Evolutionary conservation across 1,139 yeast species (phyloP), one percentile per base, ranked within the genome.

Genomic region (Geotrichum aggregatum): DNA sequence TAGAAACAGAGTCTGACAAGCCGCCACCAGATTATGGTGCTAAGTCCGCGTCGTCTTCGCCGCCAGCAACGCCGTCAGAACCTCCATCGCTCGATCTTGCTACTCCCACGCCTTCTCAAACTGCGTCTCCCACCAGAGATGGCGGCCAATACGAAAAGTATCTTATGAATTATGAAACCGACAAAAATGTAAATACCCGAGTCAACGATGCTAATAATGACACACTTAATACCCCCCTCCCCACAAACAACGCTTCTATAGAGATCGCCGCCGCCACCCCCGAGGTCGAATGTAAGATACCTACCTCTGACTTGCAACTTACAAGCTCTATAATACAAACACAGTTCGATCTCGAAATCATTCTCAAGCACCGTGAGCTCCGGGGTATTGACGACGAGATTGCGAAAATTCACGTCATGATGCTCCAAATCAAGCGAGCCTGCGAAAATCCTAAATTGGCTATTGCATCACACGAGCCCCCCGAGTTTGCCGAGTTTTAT

Each of bases 291-390:
- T 10, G 7, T 35, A 4, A n/a, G n/a, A n/a, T n/a, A n/a, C n/a
- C n/a, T n/a, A n/a, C n/a, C n/a, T n/a, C n/a, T 18, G 22, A 16
- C 30, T 14, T 26, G 16, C 40, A 45, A 44, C 49, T 21, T 19
- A 35, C 52, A 10, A 46, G 49, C 8, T 46, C 46, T 21, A 57
- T 74, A 72, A 55, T 67, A 7, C 56, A 57, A 41, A 73, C 74
- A 54, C 83, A 81, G 64, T 74, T 86, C 31, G 87, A 85, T 64
- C 67, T 84, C 52, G 94, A 86, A 65, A 82, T 85, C 14, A 67
- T 86, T 46, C 71, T 85, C 57, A 84, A 83, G 58, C 89, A 84
- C 66, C 77, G 82, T 54, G 91, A 86, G 65, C 70, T 82, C 48
- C 71, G 75, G 24, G 66, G 76, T 43, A 76, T 84, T 3, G 80